These are phyloP conservation scores for Pleurotus ostreatus DNA, from an alignment of 768 basidiomycete species.

Conservation along the genomic window DNA sequence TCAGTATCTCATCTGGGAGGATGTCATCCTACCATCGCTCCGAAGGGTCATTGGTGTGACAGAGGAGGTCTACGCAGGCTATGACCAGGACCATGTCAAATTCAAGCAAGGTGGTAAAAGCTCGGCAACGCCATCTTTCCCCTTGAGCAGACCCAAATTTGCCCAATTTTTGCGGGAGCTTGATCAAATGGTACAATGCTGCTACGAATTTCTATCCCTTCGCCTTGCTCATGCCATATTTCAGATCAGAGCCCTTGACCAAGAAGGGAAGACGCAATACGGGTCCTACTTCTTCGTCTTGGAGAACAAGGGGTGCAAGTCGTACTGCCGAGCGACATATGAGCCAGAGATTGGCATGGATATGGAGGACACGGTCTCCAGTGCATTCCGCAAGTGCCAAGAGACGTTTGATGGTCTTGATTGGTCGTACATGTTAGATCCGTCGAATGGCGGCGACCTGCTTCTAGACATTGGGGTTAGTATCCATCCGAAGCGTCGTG, in stretches of 20 bases:
- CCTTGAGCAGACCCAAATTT: not conserved
- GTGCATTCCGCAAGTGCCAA: too few species aligned
- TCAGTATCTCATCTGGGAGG: constrained; percentile 12
- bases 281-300: not conserved
- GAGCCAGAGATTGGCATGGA: too few species aligned
- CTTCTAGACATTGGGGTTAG: too few species aligned
- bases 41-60: not conserved
- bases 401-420: too few species aligned
- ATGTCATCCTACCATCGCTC: constrained; percentile 10
- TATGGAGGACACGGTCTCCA: too few species aligned
- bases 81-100: constrained; percentile 6
- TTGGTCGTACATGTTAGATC: too few species aligned
- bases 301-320: not conserved
- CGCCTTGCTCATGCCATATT: not conserved
- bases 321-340: too few species aligned
- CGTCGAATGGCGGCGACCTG: too few species aligned
- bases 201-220: too few species aligned
- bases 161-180: not conserved
- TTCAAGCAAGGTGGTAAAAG: constrained; percentile 11
- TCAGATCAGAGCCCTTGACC: not conserved
- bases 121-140: not conserved
- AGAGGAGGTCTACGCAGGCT: constrained; percentile 4
- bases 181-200: not conserved
- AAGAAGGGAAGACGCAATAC: not conserved
- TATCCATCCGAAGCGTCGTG: too few species aligned